Conservation (phyloP, 495 filamentous ascomycete species). For the Xylaria scruposa region DNA sequence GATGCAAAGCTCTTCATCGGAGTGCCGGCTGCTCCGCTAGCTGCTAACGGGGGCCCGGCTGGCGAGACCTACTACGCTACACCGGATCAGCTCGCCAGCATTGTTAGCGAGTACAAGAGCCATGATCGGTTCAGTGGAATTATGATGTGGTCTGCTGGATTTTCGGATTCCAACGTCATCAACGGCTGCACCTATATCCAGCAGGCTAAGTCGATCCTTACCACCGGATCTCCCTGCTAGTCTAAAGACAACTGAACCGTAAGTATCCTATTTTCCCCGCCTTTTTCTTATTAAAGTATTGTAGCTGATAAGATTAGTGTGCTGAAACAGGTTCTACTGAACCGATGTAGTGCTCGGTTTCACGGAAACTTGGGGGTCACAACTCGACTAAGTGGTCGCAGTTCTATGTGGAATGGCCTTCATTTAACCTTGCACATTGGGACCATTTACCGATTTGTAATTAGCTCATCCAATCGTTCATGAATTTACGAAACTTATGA, state of each 20-base stretch:
- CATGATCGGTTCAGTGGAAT: constrained; percentile 57
- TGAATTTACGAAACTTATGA: background rate
- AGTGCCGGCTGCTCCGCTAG: constrained; percentile 49
- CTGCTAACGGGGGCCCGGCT: constrained; percentile 46
- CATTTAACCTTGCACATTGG: background rate
- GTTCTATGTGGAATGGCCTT: constrained; percentile 4
- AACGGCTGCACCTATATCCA: constrained; percentile 53
- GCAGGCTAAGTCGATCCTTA: constrained; percentile 44
- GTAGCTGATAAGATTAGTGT: background rate
- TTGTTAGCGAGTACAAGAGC: constrained; percentile 44
- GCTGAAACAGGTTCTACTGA: background rate
- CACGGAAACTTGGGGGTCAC: background rate
- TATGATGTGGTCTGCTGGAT: constrained; percentile 61
- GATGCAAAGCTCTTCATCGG: constrained; percentile 59
- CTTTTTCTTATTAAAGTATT: background rate
- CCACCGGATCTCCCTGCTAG: constrained; percentile 36
- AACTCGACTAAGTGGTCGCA: constrained; percentile 22
- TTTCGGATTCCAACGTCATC: constrained; percentile 51
- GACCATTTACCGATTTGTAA: constrained; percentile 17
- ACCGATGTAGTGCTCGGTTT: background rate
- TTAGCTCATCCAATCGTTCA: background rate
- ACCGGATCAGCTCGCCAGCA: constrained; percentile 44
- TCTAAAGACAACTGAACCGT: background rate
- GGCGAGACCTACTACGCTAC: constrained; percentile 55
- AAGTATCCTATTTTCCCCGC: background rate